Evolutionary conservation across 1,284 basidiomycete genomes (phyloP), one percentile per base, ranked within the genome.

Genomic region (Trametes polyzona): DNA sequence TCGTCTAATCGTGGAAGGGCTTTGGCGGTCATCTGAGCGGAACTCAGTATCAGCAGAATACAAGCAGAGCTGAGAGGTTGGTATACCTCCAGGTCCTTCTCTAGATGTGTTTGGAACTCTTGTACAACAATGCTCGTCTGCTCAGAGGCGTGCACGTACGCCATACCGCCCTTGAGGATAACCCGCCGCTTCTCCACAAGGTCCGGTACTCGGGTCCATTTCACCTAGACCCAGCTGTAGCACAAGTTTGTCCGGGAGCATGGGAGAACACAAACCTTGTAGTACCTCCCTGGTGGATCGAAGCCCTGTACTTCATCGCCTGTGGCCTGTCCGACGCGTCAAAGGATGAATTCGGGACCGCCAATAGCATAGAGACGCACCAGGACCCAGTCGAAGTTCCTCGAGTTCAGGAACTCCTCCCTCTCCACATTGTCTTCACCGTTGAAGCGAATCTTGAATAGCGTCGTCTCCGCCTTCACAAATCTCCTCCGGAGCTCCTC

Each of bases 1-100:
- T 98, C 96, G 66, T 99, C 96, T 50, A 99, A 78, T n/a, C 94
- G 85, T 1, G 96, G 96, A 4, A 99, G 81, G 23, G 88, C 87
- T 70, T 90, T 92, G 10, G 96, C 89, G 10, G 96, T 98, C 63
- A 86, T 71, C 93, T 95, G 63, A n/a, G 30, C 4, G 47, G 46
- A n/a, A n/a, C n/a, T n/a, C n/a, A n/a, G n/a, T n/a, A n/a, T n/a
- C n/a, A n/a, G n/a, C n/a, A n/a, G n/a, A n/a, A n/a, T n/a, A n/a
- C n/a, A n/a, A n/a, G n/a, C n/a, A n/a, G n/a, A n/a, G n/a, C n/a
- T n/a, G n/a, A n/a, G n/a, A n/a, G n/a, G n/a, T n/a, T n/a, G 40
- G 47, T 30, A 16, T 63, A 93, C 93, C 77, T 96, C 90, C 30
- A 99, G 81, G 14, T 90, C 89, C 57, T 82, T 83, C 65, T 86